A percentile compares a stretch with the other conserved stretches of the same genome.
Conservation (phyloP, 805 yeast genomes). For the Wickerhamiella alocasiicola region DNA sequence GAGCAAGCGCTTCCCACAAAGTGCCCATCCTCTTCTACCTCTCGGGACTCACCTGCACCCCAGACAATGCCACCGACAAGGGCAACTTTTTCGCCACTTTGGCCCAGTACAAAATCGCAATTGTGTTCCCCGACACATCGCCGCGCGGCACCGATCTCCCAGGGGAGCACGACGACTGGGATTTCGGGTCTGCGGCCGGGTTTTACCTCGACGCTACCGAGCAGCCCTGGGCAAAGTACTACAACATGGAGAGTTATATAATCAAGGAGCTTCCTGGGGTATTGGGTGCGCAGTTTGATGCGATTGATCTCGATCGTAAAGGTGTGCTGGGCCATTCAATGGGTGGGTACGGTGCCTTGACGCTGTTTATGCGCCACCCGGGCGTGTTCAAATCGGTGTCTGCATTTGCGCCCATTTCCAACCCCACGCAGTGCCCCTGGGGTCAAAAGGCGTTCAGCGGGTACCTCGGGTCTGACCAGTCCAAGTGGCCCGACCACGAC, state of each 20-base stretch:
- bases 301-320: constrained; percentile 45
- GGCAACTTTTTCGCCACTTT: constrained; percentile 65
- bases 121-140: constrained; percentile 93
- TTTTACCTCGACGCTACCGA: constrained; percentile 79
- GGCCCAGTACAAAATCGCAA: constrained; percentile 67
- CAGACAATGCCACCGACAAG: constrained; percentile 87
- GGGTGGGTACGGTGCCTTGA: constrained; percentile 94
- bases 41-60: constrained; percentile 88
- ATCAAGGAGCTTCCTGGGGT: constrained; percentile 54
- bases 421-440: constrained; percentile 74
- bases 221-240: constrained; percentile 58
- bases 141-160: constrained; percentile 72
- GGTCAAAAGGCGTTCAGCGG: constrained; percentile 73
- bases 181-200: constrained; percentile 92
- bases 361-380: constrained; percentile 55
- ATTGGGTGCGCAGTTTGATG: constrained; percentile 32
- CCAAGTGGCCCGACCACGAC: constrained; percentile 61
- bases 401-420: constrained; percentile 83
- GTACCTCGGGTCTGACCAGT: constrained; percentile 52
- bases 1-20: constrained; percentile 19
- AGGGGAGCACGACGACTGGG: constrained; percentile 78
- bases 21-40: constrained; percentile 70
- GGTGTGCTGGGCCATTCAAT: constrained; percentile 94
- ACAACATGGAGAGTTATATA: constrained; percentile 78
- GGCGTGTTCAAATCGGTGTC: constrained; percentile 64